Evolutionary conservation across 768 basidiomycete genomes (phyloP).

Genomic region (Amanita rimosa): DNA sequence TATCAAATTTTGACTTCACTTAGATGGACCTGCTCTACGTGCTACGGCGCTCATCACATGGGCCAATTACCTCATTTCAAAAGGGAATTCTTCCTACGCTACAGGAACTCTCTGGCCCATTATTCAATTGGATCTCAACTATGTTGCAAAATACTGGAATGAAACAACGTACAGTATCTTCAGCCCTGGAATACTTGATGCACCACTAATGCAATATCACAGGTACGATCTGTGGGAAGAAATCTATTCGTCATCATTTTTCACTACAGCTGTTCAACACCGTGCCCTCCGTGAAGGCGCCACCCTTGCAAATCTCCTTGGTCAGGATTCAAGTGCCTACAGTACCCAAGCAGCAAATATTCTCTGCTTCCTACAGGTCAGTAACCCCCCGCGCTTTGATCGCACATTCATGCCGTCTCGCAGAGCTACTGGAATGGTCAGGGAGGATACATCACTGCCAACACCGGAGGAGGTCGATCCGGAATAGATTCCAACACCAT

Average conservation of each 20-base stretch:
- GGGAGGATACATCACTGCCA: slow-evolving; percentile 53
- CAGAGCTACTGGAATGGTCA: slow-evolving; percentile 67
- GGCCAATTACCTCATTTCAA: slow-evolving; percentile 45
- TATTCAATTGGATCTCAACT: slow-evolving; percentile 64
- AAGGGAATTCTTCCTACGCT: slow-evolving; percentile 35
- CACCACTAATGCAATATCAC: background rate
- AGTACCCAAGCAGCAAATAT: slow-evolving; percentile 47
- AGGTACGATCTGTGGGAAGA: slow-evolving; percentile 76
- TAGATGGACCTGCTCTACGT: slow-evolving; percentile 66
- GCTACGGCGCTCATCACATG: slow-evolving; percentile 57
- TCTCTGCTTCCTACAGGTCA: slow-evolving; percentile 69
- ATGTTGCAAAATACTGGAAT: slow-evolving; percentile 63
- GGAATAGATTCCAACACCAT: slow-evolving; percentile 68
- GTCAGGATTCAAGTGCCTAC: slow-evolving; percentile 37
- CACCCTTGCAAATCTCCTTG: slow-evolving; percentile 44
- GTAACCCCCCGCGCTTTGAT: slow-evolving; percentile 1
- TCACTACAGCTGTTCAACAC: slow-evolving; percentile 72
- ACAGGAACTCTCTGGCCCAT: slow-evolving; percentile 53
- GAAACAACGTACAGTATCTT: slow-evolving; percentile 30
- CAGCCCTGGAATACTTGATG: slow-evolving; percentile 7
- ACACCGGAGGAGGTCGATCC: slow-evolving; percentile 65
- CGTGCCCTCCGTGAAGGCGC: slow-evolving; percentile 65
- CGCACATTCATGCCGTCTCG: background rate
- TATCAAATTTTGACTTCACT: background rate
- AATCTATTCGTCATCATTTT: slow-evolving; percentile 62